A percentile compares a stretch with the other conserved stretches of the same genome.
Evolutionary conservation across 2,329 filamentous ascomycete species (phyloP).

Genomic region (Pseudogymnoascus sp.): DNA sequence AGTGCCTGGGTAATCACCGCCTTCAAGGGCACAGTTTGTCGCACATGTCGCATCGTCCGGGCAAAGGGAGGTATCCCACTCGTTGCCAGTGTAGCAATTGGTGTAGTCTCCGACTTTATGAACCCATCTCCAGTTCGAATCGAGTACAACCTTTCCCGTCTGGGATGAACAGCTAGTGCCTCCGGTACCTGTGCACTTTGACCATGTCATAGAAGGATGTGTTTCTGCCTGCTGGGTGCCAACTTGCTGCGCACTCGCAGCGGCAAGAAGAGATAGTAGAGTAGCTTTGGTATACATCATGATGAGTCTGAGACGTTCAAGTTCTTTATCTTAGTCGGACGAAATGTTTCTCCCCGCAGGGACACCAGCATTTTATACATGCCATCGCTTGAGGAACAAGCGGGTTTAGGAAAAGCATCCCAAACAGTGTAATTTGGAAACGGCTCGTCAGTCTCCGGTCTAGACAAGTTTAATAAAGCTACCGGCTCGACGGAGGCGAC

Average conservation of each 20-base stretch:
- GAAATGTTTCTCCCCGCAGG: background rate
- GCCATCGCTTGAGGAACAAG: background rate
- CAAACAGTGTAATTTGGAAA: background rate
- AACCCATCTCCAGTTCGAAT: slow-evolving; percentile 52
- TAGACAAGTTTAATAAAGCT: background rate
- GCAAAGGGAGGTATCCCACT: slow-evolving; percentile 35
- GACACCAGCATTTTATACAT: background rate
- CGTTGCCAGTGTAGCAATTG: slow-evolving; percentile 37
- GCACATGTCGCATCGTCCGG: slow-evolving; percentile 37
- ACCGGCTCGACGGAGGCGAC: background rate
- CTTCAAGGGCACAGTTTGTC: slow-evolving; percentile 43
- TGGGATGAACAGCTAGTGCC: slow-evolving; percentile 38
- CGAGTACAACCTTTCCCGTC: slow-evolving; percentile 42
- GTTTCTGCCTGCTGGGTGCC: slow-evolving; percentile 38
- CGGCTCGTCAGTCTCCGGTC: background rate
- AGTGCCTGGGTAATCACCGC: slow-evolving; percentile 42
- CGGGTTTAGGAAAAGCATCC: background rate
- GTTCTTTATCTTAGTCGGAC: background rate
- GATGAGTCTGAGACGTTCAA: background rate
- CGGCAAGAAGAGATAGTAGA: slow-evolving; percentile 32
- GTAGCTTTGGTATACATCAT: slow-evolving; percentile 7
- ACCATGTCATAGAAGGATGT: slow-evolving; percentile 45
- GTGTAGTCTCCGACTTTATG: slow-evolving; percentile 37
- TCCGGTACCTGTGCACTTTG: slow-evolving; percentile 36
- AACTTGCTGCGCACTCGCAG: slow-evolving; percentile 39